phyloP scores from a whole-genome alignment of 2,329 filamentous ascomycete species.

The Beauveria sp. region DNA sequence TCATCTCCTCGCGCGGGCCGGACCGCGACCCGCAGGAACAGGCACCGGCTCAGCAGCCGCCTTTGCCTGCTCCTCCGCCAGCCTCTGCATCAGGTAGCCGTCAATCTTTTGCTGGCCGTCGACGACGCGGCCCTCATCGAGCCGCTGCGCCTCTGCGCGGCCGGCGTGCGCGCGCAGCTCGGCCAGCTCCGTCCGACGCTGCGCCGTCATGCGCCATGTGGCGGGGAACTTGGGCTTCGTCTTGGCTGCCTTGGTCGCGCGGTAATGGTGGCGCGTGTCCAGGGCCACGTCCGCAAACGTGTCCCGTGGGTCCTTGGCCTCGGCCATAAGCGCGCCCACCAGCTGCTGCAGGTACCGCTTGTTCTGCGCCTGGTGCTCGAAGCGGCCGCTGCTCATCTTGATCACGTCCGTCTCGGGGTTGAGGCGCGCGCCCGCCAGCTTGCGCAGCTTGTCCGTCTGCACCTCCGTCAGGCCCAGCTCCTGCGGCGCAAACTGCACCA shows the following conservation, averaged over 20 bases:
- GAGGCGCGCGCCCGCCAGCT: slow-evolving; percentile 78
- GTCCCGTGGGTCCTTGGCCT: slow-evolving; percentile 72
- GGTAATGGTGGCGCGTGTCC: slow-evolving; percentile 76
- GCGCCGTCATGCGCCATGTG: slow-evolving; percentile 71
- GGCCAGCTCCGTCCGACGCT: slow-evolving; percentile 60
- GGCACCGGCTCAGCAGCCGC: slow-evolving; percentile 14
- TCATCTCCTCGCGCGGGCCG: slow-evolving; percentile 3
- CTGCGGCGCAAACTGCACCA: slow-evolving; percentile 74
- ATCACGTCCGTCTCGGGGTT: slow-evolving; percentile 76
- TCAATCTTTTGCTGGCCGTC: slow-evolving; percentile 47
- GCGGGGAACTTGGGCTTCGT: slow-evolving; percentile 69
- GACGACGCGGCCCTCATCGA: slow-evolving; percentile 49
- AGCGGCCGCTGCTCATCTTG: slow-evolving; percentile 87
- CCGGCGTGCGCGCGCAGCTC: slow-evolving; percentile 45
- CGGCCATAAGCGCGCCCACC: slow-evolving; percentile 62
- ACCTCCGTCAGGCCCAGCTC: slow-evolving; percentile 63
- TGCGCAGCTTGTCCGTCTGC: slow-evolving; percentile 75
- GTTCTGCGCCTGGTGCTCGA: slow-evolving; percentile 86
- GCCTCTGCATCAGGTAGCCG: slow-evolving; percentile 24
- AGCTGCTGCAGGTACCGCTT: slow-evolving; percentile 87
- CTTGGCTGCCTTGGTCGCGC: slow-evolving; percentile 34
- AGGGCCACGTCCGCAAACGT: slow-evolving; percentile 84
- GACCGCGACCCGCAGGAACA: background rate
- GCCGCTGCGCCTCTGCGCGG: slow-evolving; percentile 46
- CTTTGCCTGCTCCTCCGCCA: slow-evolving; percentile 26